Evolutionary conservation across 169 alveolate genomes (phyloP).

Genomic region (Cryptosporidium sp.): DNA sequence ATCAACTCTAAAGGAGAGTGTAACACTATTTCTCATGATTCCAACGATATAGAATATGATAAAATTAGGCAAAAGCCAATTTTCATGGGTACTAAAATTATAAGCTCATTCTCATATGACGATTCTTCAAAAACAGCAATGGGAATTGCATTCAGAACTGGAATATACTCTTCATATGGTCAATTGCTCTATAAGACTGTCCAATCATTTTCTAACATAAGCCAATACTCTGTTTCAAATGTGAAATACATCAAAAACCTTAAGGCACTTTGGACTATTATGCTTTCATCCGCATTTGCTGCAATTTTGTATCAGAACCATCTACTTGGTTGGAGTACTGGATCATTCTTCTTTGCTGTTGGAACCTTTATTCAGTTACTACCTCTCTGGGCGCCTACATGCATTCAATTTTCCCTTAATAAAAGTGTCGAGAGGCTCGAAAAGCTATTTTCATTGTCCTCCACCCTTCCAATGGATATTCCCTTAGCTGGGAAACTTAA

Average conservation of each 20-base stretch:
- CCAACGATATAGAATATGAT: neutral
- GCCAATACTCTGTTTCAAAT: slow-evolving; percentile 26
- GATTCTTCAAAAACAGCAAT: slow-evolving; percentile 14
- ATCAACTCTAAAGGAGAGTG: neutral
- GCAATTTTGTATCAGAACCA: slow-evolving; percentile 43
- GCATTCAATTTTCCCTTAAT: slow-evolving; percentile 47
- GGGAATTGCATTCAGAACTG: slow-evolving; percentile 71
- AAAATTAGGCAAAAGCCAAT: slow-evolving; percentile 5
- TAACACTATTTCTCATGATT: neutral
- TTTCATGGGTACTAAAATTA: slow-evolving; percentile 56
- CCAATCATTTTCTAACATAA: neutral
- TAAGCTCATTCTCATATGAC: slow-evolving; percentile 17
- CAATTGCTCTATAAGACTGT: slow-evolving; percentile 34
- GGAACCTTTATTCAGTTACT: slow-evolving; percentile 66
- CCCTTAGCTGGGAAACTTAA: slow-evolving; percentile 70
- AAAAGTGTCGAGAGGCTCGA: slow-evolving; percentile 50
- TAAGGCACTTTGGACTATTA: slow-evolving; percentile 2
- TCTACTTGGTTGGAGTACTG: slow-evolving; percentile 68
- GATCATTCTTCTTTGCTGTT: slow-evolving; percentile 73
- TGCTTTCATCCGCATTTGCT: slow-evolving; percentile 15
- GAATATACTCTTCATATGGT: slow-evolving; percentile 68
- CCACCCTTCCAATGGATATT: slow-evolving; percentile 50
- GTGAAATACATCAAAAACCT: slow-evolving; percentile 32
- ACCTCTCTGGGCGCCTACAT: slow-evolving; percentile 72
- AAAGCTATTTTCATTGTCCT: neutral